Evolutionary conservation across 2,329 filamentous ascomycete species (phyloP).

Genomic region (Neofusicoccum cordaticola): DNA sequence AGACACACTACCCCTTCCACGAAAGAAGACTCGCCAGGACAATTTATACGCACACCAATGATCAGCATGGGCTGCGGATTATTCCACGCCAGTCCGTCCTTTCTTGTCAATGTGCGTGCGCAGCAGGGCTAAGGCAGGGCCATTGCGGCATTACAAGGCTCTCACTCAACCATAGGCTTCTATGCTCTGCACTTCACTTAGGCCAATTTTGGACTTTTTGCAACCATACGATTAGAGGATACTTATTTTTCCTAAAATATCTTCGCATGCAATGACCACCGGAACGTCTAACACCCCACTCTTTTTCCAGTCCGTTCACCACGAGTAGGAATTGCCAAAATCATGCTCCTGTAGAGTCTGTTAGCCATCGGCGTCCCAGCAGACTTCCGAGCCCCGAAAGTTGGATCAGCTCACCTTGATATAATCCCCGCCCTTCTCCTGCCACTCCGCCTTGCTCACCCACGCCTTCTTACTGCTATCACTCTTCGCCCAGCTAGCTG

Average conservation of each 20-base stretch:
- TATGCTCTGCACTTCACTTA: too few relatives aligned
- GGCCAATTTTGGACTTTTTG: background rate
- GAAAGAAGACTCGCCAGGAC: too few relatives aligned
- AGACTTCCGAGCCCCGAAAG: background rate
- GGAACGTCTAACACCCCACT: background rate
- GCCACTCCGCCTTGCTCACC: conserved; percentile 77
- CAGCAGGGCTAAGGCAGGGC: too few relatives aligned
- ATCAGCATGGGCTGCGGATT: too few relatives aligned
- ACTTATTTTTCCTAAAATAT: background rate
- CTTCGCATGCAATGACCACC: background rate
- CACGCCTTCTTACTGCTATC: conserved; percentile 61
- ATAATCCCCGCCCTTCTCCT: conserved; percentile 91
- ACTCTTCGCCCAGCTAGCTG: conserved; percentile 74
- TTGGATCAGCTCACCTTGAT: conserved; percentile 62
- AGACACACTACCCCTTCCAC: too few relatives aligned
- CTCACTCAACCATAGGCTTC: too few relatives aligned
- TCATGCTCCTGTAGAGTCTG: conserved; percentile 10
- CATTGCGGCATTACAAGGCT: too few relatives aligned
- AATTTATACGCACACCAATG: too few relatives aligned
- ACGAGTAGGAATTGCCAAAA: conserved; percentile 14
- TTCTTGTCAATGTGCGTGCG: too few relatives aligned
- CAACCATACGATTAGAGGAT: background rate
- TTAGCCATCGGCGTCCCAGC: background rate
- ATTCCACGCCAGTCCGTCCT: too few relatives aligned
- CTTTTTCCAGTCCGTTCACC: background rate